Percentiles rank a stretch among this genome's conserved stretches.
phyloP scores from a whole-genome alignment of 2,329 filamentous ascomycete genomes.

The Claviceps monticola region DNA sequence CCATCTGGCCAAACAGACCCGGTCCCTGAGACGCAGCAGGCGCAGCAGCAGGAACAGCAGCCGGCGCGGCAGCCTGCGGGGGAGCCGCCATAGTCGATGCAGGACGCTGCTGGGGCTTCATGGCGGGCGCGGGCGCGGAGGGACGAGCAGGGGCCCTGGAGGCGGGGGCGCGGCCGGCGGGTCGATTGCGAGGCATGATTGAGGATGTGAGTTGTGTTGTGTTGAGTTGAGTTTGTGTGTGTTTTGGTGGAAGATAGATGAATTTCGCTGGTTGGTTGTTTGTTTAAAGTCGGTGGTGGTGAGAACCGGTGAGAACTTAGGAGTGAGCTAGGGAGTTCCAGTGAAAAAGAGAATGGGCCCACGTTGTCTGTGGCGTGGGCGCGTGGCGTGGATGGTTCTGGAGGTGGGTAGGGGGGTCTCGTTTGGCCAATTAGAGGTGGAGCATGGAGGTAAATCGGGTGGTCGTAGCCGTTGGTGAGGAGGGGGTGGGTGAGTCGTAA shows the following conservation, averaged over 20 bases:
- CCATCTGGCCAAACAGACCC: constrained; percentile 92
- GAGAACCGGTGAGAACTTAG: too few relatives aligned
- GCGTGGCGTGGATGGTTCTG: not conserved
- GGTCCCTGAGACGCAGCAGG: constrained; percentile 50
- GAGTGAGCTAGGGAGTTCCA: too few relatives aligned
- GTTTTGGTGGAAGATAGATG: not conserved
- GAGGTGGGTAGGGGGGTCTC: constrained; percentile 11
- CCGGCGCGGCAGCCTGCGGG: constrained; percentile 25
- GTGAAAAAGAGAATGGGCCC: too few relatives aligned
- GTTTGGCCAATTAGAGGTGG: constrained; percentile 15
- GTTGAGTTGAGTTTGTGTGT: constrained; percentile 3
- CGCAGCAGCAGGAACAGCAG: constrained; percentile 11
- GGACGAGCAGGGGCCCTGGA: constrained; percentile 42
- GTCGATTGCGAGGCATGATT: constrained; percentile 64
- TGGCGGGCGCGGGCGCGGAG: constrained; percentile 36
- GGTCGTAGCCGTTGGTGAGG: too few relatives aligned
- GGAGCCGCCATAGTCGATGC: constrained; percentile 53
- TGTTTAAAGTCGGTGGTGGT: too few relatives aligned
- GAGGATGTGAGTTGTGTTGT: constrained; percentile 15
- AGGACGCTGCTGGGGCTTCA: constrained; percentile 49
- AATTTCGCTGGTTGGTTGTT: too few relatives aligned
- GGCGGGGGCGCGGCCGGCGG: constrained; percentile 41
- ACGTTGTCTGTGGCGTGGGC: too few relatives aligned
- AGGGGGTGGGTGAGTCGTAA: too few relatives aligned
- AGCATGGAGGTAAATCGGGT: not conserved